Base-by-base conservation (phyloP, 495 filamentous ascomycete species). In the Daldinia loculata region DNA sequence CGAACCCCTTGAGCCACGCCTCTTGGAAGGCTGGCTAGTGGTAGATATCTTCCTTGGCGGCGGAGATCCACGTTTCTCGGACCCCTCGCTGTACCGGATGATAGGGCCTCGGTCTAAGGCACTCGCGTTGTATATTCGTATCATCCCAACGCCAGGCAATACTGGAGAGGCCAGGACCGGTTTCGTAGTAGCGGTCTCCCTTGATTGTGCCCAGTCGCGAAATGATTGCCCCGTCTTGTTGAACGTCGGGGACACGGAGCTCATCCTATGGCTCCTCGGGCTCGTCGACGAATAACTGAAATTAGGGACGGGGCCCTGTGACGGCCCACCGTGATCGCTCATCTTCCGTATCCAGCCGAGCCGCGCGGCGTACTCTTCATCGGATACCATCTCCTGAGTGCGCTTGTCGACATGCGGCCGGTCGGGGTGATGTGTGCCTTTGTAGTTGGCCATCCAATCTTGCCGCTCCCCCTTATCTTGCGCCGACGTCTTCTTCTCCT, bases 361-460 rank as follows among this genome's bases (percentile, higher is more conserved):
- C 41, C 41, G 38, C 9, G 51, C 61, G 6, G 61, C 66, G 17
- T 73, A 73, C 27, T 69, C 66, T 7, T 29, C 24, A n/a, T 69
- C 66, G n/a, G 53, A 45, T 1, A 68, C 60, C 29, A 32, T 15
- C 38, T 60, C 41, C 14, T 29, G 39, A 2, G 24, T 15, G 34
- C 70, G 62, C 30, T 59, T 69, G 36, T 75, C 70, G 15, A 63
- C 57, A 2, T 4, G 51, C 14, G 72, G 75, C 5, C 75, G 67
- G 63, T 77, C 75, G 1, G 75, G 72, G 14, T 32, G 50, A 27
- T 77, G 75, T 27, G 63, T 72, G 27, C 64, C 64, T 56, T 69
- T 34, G 38, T 69, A 75, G 59, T 32, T 68, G 1, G 66, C 39
- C 0, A 56, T 38, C 73, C 70, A 72, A 61, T 67, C 50, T 2